These are phyloP conservation scores for Cardamine chenopodiifolia DNA, from an alignment of 345 rosid species.

Conservation along the genomic window DNA sequence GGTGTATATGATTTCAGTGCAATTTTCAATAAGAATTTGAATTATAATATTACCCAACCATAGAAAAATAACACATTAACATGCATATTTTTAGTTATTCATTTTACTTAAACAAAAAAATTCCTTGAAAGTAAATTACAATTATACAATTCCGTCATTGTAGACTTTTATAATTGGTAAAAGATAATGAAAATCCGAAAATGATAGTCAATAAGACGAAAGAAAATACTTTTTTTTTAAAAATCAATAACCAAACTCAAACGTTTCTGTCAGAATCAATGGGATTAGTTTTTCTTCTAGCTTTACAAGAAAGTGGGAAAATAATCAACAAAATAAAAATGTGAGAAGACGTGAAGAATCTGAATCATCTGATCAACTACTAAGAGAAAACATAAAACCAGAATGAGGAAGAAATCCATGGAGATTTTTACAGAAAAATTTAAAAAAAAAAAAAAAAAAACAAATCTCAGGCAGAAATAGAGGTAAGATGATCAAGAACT, in stretches of 20 bases:
- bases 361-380: slow-evolving; percentile 43
- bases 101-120: not conserved
- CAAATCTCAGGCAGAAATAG: slow-evolving; percentile 67
- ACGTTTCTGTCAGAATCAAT: slow-evolving; percentile 37
- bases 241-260: slow-evolving; percentile 8
- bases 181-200: not conserved
- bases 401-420: slow-evolving; percentile 26
- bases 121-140: not conserved
- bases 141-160: not conserved
- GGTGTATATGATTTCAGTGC: too few relatives aligned
- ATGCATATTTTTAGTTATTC: too few relatives aligned
- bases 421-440: slow-evolving; percentile 52
- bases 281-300: slow-evolving; percentile 45
- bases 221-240: not conserved
- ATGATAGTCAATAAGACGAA: not conserved
- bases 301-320: slow-evolving; percentile 38
- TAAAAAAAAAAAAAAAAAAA: slow-evolving; percentile 47
- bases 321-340: slow-evolving; percentile 41
- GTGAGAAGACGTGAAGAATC: slow-evolving; percentile 36
- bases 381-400: slow-evolving; percentile 12
- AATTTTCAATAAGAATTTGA: not conserved
- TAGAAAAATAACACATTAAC: not conserved
- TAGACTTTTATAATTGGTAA: too few relatives aligned
- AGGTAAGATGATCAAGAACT: slow-evolving; percentile 65
- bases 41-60: not conserved